Base-by-base conservation (phyloP, 352 stramenopile species). In the Phytopythium mirpurense region DNA sequence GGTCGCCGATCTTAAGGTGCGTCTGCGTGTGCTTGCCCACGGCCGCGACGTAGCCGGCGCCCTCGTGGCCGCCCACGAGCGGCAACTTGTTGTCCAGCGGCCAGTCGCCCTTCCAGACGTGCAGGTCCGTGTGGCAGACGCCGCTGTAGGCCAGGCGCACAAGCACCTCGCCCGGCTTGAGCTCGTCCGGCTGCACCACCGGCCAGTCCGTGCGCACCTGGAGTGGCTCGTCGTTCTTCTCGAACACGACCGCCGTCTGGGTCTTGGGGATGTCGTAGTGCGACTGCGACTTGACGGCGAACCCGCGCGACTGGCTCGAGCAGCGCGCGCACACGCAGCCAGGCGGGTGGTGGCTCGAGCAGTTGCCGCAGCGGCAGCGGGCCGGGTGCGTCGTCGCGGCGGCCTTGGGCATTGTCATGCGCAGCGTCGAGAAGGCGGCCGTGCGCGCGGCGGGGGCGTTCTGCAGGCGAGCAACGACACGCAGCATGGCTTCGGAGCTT, bases 41-140 rank as follows among this genome's bases (percentile, higher is more conserved):
- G 12, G 74, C 74, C 18, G 72, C 72, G 3, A 83, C 57, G 54
- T 79, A 83, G 7, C 72, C 72, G 3, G 68, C 60, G 27, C 72
- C 72, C 71, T 87, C 76, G 55, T 87, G 76, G 41, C 76, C 76
- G 42, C 72, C 73, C 7, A 87, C 64, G 44, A 81, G 63, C 5
- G 76, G 73, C 41, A 77, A 54, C 40, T 68, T 59, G 56, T 68
- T 69, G 23, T 54, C 51, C 7, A 70, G 31, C 31, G 72, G 68
- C 41, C 71, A 63, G 35, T 65, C 46, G 19, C 72, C 68, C 34
- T 63, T 41, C 71, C 71, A 79, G 1, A 82, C 62, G 24, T 70
- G 71, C 43, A 78, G 50, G 43, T 80, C 72, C 18, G 72, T 78
- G 51, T 76, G 69, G 38, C 72, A 83, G 12, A 83, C 72, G 27